Evolutionary conservation across 768 basidiomycete genomes (phyloP).

Genomic region (Amanita fuliginea): DNA sequence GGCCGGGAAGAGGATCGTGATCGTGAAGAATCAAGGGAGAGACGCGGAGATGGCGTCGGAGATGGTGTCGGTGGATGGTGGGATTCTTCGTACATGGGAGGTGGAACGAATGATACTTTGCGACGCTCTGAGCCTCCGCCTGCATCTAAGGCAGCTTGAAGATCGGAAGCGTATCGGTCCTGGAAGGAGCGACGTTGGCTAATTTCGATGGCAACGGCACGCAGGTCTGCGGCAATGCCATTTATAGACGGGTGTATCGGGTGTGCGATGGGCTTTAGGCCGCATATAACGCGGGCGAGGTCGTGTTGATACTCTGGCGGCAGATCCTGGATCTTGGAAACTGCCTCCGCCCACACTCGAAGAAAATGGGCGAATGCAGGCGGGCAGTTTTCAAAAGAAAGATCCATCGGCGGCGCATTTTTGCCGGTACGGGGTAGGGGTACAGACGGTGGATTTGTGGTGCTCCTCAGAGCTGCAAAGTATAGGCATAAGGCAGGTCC

Average conservation of each 20-base stretch:
- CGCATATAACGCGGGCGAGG: conserved; percentile 72
- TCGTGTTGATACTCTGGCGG: conserved; percentile 64
- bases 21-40: background rate
- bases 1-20: background rate
- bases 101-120: conserved; percentile 47
- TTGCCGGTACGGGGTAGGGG: conserved; percentile 57
- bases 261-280: conserved; percentile 34
- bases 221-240: conserved; percentile 70
- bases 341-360: conserved; percentile 58
- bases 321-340: conserved; percentile 54
- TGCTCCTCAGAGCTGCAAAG: conserved; percentile 72
- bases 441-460: conserved; percentile 69
- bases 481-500: conserved; percentile 78
- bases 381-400: conserved; percentile 63
- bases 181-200: conserved; percentile 79
- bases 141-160: conserved; percentile 73
- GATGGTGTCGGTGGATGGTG: conserved; percentile 10
- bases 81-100: conserved; percentile 46
- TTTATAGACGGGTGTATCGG: conserved; percentile 32
- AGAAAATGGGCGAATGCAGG: conserved; percentile 58
- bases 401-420: conserved; percentile 35
- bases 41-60: conserved; percentile 11
- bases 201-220: conserved; percentile 81
- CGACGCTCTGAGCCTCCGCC: conserved; percentile 37
- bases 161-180: conserved; percentile 59